Conservation (phyloP, 768 basidiomycete species). For the Tricholoma matsutake region DNA sequence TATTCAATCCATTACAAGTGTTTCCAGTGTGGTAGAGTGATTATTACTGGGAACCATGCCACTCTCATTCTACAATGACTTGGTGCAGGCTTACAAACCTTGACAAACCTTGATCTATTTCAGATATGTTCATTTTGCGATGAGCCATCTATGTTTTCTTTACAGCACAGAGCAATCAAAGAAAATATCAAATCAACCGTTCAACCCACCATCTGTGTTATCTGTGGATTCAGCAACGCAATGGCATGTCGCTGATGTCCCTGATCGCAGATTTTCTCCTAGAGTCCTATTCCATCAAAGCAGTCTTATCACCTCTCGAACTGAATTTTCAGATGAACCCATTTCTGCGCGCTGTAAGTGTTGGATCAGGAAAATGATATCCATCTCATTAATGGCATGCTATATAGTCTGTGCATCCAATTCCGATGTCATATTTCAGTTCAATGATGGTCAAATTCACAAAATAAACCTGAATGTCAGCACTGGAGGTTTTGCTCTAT, state of each 20-base stretch:
- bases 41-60: background rate
- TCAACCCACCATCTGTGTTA: background rate
- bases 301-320: background rate
- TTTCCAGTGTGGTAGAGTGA: too few relatives aligned
- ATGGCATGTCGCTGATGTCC: background rate
- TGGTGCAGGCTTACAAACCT: background rate
- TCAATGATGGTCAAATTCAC: constrained; percentile 24
- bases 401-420: constrained; percentile 24
- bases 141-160: background rate
- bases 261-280: background rate
- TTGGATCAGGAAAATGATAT: background rate
- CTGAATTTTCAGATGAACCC: background rate
- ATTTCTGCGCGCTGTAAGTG: background rate
- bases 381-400: background rate
- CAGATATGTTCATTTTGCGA: background rate
- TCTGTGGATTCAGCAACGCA: too few relatives aligned
- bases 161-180: background rate
- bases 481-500: constrained; percentile 26
- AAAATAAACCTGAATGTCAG: constrained; percentile 25
- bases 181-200: background rate
- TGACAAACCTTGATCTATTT: background rate
- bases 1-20: too few relatives aligned
- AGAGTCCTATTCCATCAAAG: background rate
- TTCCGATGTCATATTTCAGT: constrained; percentile 28
- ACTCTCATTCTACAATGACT: background rate